Percentiles rank a stretch among this genome's conserved stretches.
phyloP scores from a whole-genome alignment of 208 protist genomes.

The Entamoeba invadens region DNA sequence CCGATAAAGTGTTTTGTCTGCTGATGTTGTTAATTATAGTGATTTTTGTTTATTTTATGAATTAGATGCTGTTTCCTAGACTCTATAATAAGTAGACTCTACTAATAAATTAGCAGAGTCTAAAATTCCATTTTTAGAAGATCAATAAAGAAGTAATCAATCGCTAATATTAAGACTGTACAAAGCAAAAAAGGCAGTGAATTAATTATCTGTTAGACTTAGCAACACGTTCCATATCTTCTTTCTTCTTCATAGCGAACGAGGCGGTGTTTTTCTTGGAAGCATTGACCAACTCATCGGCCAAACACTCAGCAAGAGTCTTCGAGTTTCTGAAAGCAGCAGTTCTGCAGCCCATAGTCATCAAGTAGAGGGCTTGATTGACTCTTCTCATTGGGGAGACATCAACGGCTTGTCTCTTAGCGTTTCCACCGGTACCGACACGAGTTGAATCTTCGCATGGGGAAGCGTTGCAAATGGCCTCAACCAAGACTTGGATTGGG shows the following conservation, averaged over 20 bases:
- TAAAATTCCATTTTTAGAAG: too few relatives aligned
- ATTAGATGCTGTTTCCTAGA: too few relatives aligned
- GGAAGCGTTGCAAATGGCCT: constrained; percentile 89
- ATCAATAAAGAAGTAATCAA: too few relatives aligned
- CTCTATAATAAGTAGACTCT: too few relatives aligned
- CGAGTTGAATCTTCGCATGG: constrained; percentile 98
- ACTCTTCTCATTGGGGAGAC: constrained; percentile 97
- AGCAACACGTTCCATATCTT: constrained; percentile 97
- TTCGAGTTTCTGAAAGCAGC: constrained; percentile 97
- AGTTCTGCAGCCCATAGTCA: constrained; percentile 84
- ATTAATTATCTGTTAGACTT: constrained; percentile 99
- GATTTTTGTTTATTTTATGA: too few relatives aligned
- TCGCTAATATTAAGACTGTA: too few relatives aligned
- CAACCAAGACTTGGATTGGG: constrained; percentile 85
- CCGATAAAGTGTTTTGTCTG: not conserved
- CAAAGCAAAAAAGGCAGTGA: too few relatives aligned
- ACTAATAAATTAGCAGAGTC: too few relatives aligned
- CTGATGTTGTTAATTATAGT: not conserved
- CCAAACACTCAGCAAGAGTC: constrained; percentile 96
- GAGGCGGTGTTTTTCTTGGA: constrained; percentile 88
- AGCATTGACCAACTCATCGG: constrained; percentile 97
- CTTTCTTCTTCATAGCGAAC: constrained; percentile 99
- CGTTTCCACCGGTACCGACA: constrained; percentile 93
- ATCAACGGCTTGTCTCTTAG: constrained; percentile 96
- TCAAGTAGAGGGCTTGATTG: constrained; percentile 87